Evolutionary conservation across 1,139 yeast genomes (phyloP).

Genomic region (Arxiozyma slooffiae): DNA sequence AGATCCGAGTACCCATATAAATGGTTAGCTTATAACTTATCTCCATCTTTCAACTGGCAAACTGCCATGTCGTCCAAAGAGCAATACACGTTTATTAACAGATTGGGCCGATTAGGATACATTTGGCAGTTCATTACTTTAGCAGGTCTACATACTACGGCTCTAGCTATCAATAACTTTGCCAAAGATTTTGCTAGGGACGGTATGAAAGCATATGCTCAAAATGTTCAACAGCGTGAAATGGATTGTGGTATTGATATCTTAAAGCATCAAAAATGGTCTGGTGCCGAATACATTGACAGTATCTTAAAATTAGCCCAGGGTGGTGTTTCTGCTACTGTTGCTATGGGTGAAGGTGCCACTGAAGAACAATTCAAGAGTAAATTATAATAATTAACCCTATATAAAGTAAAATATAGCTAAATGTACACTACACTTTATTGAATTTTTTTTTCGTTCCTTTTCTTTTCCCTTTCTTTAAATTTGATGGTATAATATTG

Average conservation of each 20-base stretch:
- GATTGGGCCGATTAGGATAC: slow-evolving; percentile 84
- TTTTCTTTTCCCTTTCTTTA: no score
- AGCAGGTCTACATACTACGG: slow-evolving; percentile 95
- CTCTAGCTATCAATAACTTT: slow-evolving; percentile 81
- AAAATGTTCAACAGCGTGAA: slow-evolving; percentile 77
- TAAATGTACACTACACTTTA: neutral
- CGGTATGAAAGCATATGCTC: slow-evolving; percentile 96
- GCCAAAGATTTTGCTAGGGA: slow-evolving; percentile 65
- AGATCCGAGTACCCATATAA: slow-evolving; percentile 72
- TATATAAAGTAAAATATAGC: neutral
- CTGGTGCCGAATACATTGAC: slow-evolving; percentile 96
- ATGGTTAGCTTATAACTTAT: slow-evolving; percentile 92
- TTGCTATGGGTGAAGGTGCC: slow-evolving; percentile 98
- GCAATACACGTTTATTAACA: slow-evolving; percentile 81
- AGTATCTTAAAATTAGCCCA: slow-evolving; percentile 80
- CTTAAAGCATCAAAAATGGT: slow-evolving; percentile 97
- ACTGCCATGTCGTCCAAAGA: slow-evolving; percentile 81
- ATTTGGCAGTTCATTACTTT: slow-evolving; percentile 97
- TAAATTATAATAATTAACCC: slow-evolving; percentile 6
- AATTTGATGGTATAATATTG: no score
- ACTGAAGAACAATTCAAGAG: slow-evolving; percentile 87
- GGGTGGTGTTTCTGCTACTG: slow-evolving; percentile 92
- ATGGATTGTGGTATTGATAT: slow-evolving; percentile 87
- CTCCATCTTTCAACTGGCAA: slow-evolving; percentile 98
- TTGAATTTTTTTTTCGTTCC: neutral